Base-by-base conservation (phyloP, 2,329 filamentous ascomycete genomes). In the Rutstroemia sp. region DNA sequence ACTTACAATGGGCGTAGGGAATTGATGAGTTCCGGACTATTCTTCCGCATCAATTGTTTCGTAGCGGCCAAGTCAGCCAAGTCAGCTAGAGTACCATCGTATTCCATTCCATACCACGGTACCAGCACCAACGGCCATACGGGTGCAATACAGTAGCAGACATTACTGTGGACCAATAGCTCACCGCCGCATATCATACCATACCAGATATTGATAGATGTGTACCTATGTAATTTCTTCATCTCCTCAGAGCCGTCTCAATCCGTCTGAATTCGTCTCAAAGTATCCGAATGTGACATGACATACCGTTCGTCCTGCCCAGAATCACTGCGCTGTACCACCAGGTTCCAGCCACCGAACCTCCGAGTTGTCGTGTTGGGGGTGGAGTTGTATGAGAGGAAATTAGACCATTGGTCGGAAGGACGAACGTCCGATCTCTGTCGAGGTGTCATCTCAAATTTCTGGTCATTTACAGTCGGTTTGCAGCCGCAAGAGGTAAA, bases 331-430 rank as follows among this genome's bases (percentile, higher is more conserved):
- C 3, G 7, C 27, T 23, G 27, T 30, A 30, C 27, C 27, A 30
- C 27, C 27, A 30, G 27, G 27, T 9, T 30, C 27, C 8, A 30
- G 27, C 27, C 27, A 30, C 27, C 27, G 10, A 30, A 30, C 8
- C 27, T 30, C 27, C 6, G 10, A 30, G 27, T 30, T 8, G 27
- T 30, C 9, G 8, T 30, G 7, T 30, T 30, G 27, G 27, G 27
- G 27, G 27, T 10, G 16, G 21, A 41, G 39, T 44, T 55, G 37
- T 55, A 45, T 57, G 44, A 53, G 51, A 42, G 48, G 61, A 63
- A 51, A 64, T 63, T 64, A 53, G 46, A 44, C 49, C 27, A 38
- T 30, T 56, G 54, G 57, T 57, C 61, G 63, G 62, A 64, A 63
- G 61, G 59, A 49, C 50, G 48, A 58, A 19, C 25, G 54, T 61